phyloP scores from a whole-genome alignment of 2,329 filamentous ascomycete species.

The Tympanopsis confertula region DNA sequence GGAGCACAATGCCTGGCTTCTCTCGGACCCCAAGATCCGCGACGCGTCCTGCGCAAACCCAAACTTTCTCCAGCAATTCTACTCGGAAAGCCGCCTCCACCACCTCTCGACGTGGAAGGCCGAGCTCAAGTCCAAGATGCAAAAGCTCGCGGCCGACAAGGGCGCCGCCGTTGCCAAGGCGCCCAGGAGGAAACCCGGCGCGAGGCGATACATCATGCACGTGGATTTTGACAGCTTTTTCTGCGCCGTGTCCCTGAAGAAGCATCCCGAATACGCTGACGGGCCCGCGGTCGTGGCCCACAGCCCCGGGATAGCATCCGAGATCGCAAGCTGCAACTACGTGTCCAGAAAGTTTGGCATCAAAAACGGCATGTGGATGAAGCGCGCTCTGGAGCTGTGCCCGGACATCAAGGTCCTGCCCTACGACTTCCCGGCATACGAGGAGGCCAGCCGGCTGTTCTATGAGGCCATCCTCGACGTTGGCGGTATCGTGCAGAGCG shows the following conservation, averaged over 20 bases:
- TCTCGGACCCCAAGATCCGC: conserved; percentile 73
- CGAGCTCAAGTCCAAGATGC: conserved; percentile 79
- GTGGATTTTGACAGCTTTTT: conserved; percentile 99
- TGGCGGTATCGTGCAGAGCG: conserved; percentile 81
- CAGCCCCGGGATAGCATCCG: conserved; percentile 71
- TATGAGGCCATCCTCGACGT: conserved; percentile 73
- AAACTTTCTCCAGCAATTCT: conserved; percentile 86
- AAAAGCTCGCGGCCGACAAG: conserved; percentile 66
- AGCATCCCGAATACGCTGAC: conserved; percentile 60
- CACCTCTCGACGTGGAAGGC: conserved; percentile 96
- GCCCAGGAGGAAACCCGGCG: conserved; percentile 41
- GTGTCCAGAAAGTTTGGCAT: conserved; percentile 74
- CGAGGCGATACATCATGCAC: conserved; percentile 76
- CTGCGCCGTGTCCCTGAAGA: conserved; percentile 77
- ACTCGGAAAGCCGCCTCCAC: conserved; percentile 86
- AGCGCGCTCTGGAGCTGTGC: conserved; percentile 69
- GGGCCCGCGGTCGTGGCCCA: conserved; percentile 87
- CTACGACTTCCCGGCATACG: conserved; percentile 91
- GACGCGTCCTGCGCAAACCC: conserved; percentile 89
- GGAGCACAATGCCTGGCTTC: conserved; percentile 76
- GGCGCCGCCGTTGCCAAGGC: conserved; percentile 30
- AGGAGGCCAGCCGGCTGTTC: conserved; percentile 78
- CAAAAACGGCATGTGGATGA: conserved; percentile 99
- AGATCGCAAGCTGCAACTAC: conserved; percentile 97
- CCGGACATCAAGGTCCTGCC: conserved; percentile 80